Evolutionary conservation across 2,329 filamentous ascomycete species (phyloP), one percentile per base, ranked within the genome.

Genomic region (Trichoderma atrobrunneum): DNA sequence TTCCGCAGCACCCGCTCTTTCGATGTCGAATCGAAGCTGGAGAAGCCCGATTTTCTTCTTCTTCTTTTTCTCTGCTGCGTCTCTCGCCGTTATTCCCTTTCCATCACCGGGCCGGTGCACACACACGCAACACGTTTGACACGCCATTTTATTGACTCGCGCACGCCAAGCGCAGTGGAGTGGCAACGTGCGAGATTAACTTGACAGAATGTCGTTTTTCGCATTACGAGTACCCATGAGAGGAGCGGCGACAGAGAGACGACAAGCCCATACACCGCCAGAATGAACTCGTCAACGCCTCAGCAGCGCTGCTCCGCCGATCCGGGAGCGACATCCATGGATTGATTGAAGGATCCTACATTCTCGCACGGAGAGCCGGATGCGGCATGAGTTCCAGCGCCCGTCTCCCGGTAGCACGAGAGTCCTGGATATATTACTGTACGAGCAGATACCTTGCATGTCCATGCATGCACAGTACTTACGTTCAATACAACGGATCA

Each of bases 71-170:
- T 68, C 24, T 43, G 7, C 57, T 21, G 8, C 18, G 3, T 61
- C 18, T 18, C 26, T 18, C 36, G n/a, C 54, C 26, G 39, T 54
- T 70, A 54, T 70, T 54, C 67, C 67, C 67, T 24, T 61, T 36
- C 21, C 56, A 51, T 69, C 48, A 24, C 48, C 48, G 48, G 48
- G 18, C 65, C 54, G 36, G 39, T 34, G 36, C 16, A 34, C 16
- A 11, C 28, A 28, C 63, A 39, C 64, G 7, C 64, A 43, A 43
- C 7, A 43, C 39, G 34, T 26, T 32, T 51, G n/a, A 32, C 16
- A 60, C 11, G n/a, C 57, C 57, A 60, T 34, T 32, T 32, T 28
- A 61, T 70, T 70, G 67, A 70, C 67, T 70, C 67, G 67, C 57
- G 67, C 67, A 54, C 57, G 67, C 57, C 67, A 36, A 54, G 56